Conservation (phyloP, 176 grass and related monocot species). For the Avena atlantica region DNA sequence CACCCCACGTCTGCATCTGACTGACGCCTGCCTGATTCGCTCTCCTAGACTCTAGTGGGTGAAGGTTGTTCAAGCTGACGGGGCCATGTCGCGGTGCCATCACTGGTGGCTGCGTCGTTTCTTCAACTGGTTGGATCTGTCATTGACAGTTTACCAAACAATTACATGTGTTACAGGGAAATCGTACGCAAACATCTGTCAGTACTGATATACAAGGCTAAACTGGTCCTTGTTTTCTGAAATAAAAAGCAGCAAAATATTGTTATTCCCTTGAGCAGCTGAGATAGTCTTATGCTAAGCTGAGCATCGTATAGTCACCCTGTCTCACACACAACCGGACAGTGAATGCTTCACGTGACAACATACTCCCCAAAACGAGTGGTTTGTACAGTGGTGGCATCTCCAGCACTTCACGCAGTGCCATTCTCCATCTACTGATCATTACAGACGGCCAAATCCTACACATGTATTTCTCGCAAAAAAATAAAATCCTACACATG, state of each 20-base stretch:
- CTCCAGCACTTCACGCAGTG: neutral
- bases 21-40: neutral
- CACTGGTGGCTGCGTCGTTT: neutral
- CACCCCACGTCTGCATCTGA: slow-evolving; percentile 88
- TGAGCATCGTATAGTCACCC: neutral
- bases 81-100: neutral
- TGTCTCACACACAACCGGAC: neutral
- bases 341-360: neutral
- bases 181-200: neutral
- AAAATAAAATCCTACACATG: neutral
- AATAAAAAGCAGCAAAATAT: slow-evolving; percentile 18
- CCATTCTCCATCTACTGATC: neutral
- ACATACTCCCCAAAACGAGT: neutral
- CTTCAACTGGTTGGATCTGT: neutral
- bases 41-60: neutral
- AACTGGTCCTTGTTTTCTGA: neutral
- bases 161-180: neutral
- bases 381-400: neutral
- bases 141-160: neutral
- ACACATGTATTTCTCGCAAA: neutral
- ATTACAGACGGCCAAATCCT: neutral
- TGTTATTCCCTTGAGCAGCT: neutral
- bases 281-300: neutral
- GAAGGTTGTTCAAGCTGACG: neutral
- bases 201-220: neutral